A percentile compares a stretch with the other conserved stretches of the same genome.
Evolutionary conservation across 176 grass and related monocot genomes (phyloP).

Genomic region (bread wheat (Triticum aestivum)): IWGSC_CS_RefSeq_v2.1 NC_057814.1:542679641-542680140

Average conservation of each 20-base stretch:
- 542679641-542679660: not conserved
- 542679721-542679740: conserved; percentile 34
- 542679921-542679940: not conserved
- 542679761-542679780: conserved; percentile 24
- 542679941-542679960: too few relatives aligned
- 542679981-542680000: not conserved
- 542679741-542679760: conserved; percentile 34
- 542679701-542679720: not conserved
- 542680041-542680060: not conserved
- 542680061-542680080: not conserved
- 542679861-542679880: not conserved
- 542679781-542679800: conserved; percentile 38
- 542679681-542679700: conserved; percentile 1
- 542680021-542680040: not conserved
- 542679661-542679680: not conserved
- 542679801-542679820: conserved; percentile 27
- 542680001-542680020: not conserved
- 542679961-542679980: not conserved
- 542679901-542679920: not conserved
- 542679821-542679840: conserved; percentile 29
- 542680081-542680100: not conserved
- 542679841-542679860: conserved; percentile 11
- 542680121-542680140: not conserved
- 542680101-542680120: not conserved
- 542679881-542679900: conserved; percentile 28